Base-by-base conservation (phyloP, 106 monocot species). In the Phalaenopsis aphrodite region DNA sequence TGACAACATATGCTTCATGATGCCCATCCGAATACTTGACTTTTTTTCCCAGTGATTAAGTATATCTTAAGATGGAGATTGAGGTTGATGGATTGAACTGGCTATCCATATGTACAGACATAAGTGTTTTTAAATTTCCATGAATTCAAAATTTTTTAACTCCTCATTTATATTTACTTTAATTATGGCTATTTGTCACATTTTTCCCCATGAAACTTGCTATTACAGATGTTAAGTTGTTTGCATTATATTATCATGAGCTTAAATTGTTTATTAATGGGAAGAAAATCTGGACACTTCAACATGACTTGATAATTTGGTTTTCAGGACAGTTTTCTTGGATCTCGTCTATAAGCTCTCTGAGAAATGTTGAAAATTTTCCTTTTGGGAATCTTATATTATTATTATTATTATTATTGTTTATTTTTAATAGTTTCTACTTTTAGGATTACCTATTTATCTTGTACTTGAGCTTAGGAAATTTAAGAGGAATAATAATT, bases 21-120 rank as follows among this genome's bases (percentile, higher is more conserved):
- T 7, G 1, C 37, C 24, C 68, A 11, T 30, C 68, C 24, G 14
- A 69, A 14, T 10, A 39, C 38, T 69, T 69, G 69, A 39, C 14
- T 69, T 69, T 69, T 38, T 69, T 39, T 61, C n/a, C n/a, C n/a
- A n/a, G n/a, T n/a, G n/a, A 14, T 69, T 69, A 24, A 65, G 64
- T n/a, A 65, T 65, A 65, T 7, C 24, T 65, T 64, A 23, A 65
- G 7, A 65, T n/a, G 64, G 10, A 23, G 24, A 65, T 65, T 23
- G 64, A 24, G 23, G n/a, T 24, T 65, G 9, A 6, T 65, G 64
- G 64, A 24, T 14, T 8, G 24, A 65, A 65, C 23, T 65, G 7
- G 5, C 64, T 65, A 21, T 65, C 64, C 21, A 61, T 9, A n/a
- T 65, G 24, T 65, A 23, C 24, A n/a, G 14, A 65, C 7, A 65